A percentile compares a stretch with the other conserved stretches of the same genome.
These are phyloP conservation scores for Eleusine coracana DNA, from an alignment of 176 grass and related monocot species.

Conservation along the genomic window DNA sequence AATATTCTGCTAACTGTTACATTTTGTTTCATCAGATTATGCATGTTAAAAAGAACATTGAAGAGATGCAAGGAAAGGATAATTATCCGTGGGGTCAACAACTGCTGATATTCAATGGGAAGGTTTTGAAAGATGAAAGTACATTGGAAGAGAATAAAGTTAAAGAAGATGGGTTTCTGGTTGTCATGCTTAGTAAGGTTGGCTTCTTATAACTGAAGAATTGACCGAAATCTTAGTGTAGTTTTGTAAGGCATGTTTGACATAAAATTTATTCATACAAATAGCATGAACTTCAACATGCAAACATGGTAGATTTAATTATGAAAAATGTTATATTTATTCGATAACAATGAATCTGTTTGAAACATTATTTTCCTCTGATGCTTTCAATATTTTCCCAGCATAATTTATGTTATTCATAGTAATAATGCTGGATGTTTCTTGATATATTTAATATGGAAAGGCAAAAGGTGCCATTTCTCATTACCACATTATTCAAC, in stretches of 20 bases:
- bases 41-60: conserved; percentile 92
- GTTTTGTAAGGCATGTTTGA: background rate
- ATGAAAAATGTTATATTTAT: background rate
- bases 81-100: conserved; percentile 88
- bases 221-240: background rate
- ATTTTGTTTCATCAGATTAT: conserved; percentile 66
- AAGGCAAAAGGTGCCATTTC: background rate
- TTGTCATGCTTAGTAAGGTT: conserved; percentile 98
- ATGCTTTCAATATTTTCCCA: background rate
- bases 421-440: conserved; percentile 10
- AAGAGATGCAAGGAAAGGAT: conserved; percentile 89
- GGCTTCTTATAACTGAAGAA: conserved; percentile 15
- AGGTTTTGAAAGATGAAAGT: conserved; percentile 94
- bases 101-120: conserved; percentile 81
- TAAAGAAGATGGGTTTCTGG: conserved; percentile 68
- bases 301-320: background rate
- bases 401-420: conserved; percentile 2
- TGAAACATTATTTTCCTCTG: conserved; percentile 1
- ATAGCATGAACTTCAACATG: background rate
- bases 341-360: background rate
- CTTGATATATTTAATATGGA: background rate
- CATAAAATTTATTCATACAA: background rate
- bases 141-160: conserved; percentile 94
- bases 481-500: background rate
- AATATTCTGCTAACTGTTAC: conserved; percentile 28